Base-by-base conservation (phyloP, 495 filamentous ascomycete species). In the Trichoderma reesei region DNA sequence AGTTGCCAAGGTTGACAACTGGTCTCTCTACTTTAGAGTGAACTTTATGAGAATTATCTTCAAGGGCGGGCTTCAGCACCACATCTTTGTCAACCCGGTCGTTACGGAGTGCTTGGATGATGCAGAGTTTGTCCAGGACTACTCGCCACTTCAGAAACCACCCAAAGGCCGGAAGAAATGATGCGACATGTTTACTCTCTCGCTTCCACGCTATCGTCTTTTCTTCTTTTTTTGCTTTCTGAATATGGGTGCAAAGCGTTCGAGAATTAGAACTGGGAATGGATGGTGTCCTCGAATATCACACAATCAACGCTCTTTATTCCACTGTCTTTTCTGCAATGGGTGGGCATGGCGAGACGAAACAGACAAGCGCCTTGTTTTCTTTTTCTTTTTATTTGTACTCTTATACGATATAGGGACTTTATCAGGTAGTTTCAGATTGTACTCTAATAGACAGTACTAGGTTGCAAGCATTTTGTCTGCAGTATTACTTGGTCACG, bases 11-110 rank as follows among this genome's bases (percentile, higher is more conserved):
- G 33, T 63, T 4, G 61, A 63, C 3, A 42, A 39, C 13, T 63
- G 61, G 61, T 34, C 39, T 6, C 38, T 46, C 41, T 63, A 63
- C 26, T 42, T 42, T 18, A 41, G 61, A 34, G 34, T 31, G 10
- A 46, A 34, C 18, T 14, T 63, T 11, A 41, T 63, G 38, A 41
- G 41, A 8, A 18, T 34, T 7, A 48, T 63, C 11, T 63, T 63
- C 61, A 31, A 36, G 18, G 37, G 8, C 13, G 61, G 61, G 31
- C 38, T 63, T 3, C 38, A 63, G 41, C 6, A 44, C 11, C 61
- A 63, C 14, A 11, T 63, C 10, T 56, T 56, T 34, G 16, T 56
- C 51, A 56, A 56, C 11, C 51, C 51, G 20, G 51, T 56, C 34
- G 51, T 56, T 36, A 34, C 14, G 8, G 51, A 56, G 34, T 56